Evolutionary conservation across 1,284 basidiomycete genomes (phyloP).

Genomic region (Laetiporus sulphureus): DNA sequence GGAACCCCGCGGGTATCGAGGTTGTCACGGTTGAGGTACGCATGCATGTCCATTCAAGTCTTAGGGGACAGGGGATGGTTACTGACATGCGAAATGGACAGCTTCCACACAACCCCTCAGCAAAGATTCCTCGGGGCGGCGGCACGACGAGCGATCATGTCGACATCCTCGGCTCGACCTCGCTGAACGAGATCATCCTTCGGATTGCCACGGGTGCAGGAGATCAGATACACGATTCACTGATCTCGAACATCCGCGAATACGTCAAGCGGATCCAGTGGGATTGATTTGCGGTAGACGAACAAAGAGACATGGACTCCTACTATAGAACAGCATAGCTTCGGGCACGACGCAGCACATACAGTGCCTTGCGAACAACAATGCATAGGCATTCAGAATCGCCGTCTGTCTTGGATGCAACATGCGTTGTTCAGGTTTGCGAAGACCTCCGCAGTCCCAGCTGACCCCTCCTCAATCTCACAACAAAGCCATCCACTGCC

Average conservation of each 20-base stretch:
- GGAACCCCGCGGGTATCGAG: slow-evolving; percentile 91
- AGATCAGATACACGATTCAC: slow-evolving; percentile 64
- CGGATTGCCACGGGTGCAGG: slow-evolving; percentile 79
- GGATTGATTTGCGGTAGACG: too few relatives aligned
- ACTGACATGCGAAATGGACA: slow-evolving; percentile 27
- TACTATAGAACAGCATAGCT: too few relatives aligned
- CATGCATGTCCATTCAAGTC: slow-evolving; percentile 4
- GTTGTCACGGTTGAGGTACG: slow-evolving; percentile 82
- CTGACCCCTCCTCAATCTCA: slow-evolving; percentile 24
- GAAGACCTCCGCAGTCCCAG: slow-evolving; percentile 25
- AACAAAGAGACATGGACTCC: too few relatives aligned
- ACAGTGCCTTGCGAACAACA: too few relatives aligned
- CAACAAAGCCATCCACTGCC: slow-evolving; percentile 25
- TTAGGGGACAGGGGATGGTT: too few relatives aligned
- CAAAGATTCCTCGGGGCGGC: slow-evolving; percentile 79
- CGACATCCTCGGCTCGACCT: slow-evolving; percentile 86
- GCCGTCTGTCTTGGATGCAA: too few relatives aligned
- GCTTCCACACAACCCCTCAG: slow-evolving; percentile 82
- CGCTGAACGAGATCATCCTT: slow-evolving; percentile 87
- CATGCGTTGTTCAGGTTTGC: too few relatives aligned
- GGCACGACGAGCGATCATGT: slow-evolving; percentile 90
- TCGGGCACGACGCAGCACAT: too few relatives aligned
- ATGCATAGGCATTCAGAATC: too few relatives aligned
- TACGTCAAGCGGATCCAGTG: slow-evolving; percentile 75
- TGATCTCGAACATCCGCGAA: slow-evolving; percentile 76